phyloP scores from a whole-genome alignment of 371 early-diverging fungal genomes.

The Umbelopsis sp. region DNA sequence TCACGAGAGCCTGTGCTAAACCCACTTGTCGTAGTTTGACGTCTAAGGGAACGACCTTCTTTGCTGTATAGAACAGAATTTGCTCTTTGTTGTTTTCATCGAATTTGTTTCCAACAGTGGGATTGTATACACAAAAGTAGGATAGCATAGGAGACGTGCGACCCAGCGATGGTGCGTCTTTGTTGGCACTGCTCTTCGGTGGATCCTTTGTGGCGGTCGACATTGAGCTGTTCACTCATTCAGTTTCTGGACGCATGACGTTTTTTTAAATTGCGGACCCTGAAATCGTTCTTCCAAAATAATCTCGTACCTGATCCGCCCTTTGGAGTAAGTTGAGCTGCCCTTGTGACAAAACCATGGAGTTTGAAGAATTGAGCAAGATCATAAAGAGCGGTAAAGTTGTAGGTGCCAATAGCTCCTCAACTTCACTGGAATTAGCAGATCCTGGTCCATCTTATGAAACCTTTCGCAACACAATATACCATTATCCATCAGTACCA shows the following conservation, averaged over 20 bases:
- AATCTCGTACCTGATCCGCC: neutral
- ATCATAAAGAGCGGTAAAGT: constrained; percentile 28
- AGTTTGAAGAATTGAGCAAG: constrained; percentile 31
- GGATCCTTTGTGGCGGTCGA: neutral
- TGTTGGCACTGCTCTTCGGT: neutral
- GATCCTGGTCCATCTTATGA: neutral
- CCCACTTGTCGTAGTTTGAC: constrained; percentile 84
- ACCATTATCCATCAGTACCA: neutral
- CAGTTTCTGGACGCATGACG: constrained; percentile 13
- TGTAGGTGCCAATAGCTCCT: constrained; percentile 4
- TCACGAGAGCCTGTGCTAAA: constrained; percentile 78
- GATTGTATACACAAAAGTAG: constrained; percentile 80
- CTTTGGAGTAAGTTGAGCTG: neutral
- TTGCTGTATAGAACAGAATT: constrained; percentile 77
- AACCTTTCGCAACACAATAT: constrained; percentile 15
- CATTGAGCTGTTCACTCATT: neutral
- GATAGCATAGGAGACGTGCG: constrained; percentile 55
- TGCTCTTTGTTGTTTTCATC: constrained; percentile 77
- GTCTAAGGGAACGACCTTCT: constrained; percentile 73
- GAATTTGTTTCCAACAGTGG: constrained; percentile 67
- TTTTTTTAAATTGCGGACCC: constrained; percentile 9
- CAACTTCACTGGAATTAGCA: constrained; percentile 16
- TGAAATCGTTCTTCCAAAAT: neutral
- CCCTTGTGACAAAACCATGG: constrained; percentile 22
- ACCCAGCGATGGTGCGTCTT: constrained; percentile 27